Conservation (phyloP, 345 rosid species). For the Syzygium aqueum region DNA sequence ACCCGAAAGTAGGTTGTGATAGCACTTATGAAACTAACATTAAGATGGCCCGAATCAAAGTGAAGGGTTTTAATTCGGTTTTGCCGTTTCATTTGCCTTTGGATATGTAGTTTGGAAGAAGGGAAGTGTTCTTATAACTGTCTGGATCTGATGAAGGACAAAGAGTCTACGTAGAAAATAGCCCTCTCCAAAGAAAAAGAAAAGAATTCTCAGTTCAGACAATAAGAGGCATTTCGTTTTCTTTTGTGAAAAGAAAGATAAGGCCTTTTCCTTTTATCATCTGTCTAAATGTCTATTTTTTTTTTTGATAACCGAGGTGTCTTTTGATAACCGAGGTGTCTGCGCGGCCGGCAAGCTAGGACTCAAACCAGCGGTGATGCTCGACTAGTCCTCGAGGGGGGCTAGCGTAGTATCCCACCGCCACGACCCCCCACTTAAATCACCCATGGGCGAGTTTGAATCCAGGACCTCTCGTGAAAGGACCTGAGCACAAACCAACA, state of each 20-base stretch:
- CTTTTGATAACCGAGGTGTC: too few relatives aligned
- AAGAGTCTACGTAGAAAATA: conserved; percentile 1
- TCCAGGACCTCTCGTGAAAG: too few relatives aligned
- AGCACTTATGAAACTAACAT: conserved; percentile 21
- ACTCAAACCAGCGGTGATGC: too few relatives aligned
- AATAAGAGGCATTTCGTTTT: neutral
- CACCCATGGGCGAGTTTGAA: too few relatives aligned
- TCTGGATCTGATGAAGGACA: conserved; percentile 2
- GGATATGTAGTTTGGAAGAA: neutral
- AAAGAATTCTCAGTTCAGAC: conserved; percentile 1
- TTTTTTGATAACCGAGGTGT: too few relatives aligned
- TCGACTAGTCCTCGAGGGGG: too few relatives aligned
- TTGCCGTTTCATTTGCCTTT: neutral
- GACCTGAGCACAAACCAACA: too few relatives aligned
- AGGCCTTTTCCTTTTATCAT: conserved; percentile 12
- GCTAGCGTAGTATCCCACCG: too few relatives aligned
- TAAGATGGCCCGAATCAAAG: neutral
- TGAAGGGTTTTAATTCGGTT: neutral
- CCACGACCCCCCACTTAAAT: too few relatives aligned
- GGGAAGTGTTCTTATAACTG: conserved; percentile 5
- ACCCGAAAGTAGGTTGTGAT: too few relatives aligned
- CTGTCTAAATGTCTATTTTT: neutral
- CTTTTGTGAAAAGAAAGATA: conserved; percentile 40
- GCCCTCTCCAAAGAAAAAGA: conserved; percentile 44
- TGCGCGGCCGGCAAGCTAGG: too few relatives aligned